A percentile compares a stretch with the other conserved stretches of the same genome.
phyloP scores from a whole-genome alignment of 495 filamentous ascomycete species.

The Aspergillus diversus region DNA sequence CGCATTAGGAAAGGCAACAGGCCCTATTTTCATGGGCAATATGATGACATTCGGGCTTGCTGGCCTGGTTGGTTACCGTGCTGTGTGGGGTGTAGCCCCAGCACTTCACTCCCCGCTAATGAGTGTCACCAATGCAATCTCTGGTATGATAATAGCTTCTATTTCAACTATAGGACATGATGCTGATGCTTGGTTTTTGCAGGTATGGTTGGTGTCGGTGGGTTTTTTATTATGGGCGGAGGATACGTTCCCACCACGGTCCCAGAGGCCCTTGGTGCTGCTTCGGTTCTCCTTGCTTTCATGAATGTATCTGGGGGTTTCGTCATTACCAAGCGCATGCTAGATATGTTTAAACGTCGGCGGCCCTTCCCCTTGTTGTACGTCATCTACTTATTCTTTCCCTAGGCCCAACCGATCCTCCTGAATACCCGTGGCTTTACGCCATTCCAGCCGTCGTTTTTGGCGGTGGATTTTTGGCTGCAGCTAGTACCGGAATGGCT shows the following conservation, averaged over 20 bases:
- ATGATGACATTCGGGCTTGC: slow-evolving; percentile 79
- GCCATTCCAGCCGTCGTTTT: slow-evolving; percentile 73
- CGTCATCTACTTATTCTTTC: slow-evolving; percentile 23
- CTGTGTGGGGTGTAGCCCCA: slow-evolving; percentile 77
- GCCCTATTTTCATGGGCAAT: slow-evolving; percentile 80
- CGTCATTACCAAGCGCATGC: slow-evolving; percentile 84
- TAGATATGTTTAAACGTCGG: slow-evolving; percentile 84
- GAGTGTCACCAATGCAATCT: slow-evolving; percentile 87
- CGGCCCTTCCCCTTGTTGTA: not conserved
- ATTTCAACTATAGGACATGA: not conserved
- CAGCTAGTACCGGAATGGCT: slow-evolving; percentile 74
- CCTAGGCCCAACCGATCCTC: slow-evolving; percentile 69
- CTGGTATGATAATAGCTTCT: slow-evolving; percentile 42
- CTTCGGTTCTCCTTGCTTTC: slow-evolving; percentile 77
- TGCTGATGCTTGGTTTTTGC: slow-evolving; percentile 9
- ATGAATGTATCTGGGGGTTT: slow-evolving; percentile 84
- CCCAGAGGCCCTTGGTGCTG: slow-evolving; percentile 75
- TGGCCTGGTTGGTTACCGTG: slow-evolving; percentile 77
- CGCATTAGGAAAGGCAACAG: slow-evolving; percentile 74
- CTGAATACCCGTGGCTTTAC: slow-evolving; percentile 84
- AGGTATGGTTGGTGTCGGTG: slow-evolving; percentile 79
- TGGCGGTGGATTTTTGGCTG: slow-evolving; percentile 74
- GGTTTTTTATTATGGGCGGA: slow-evolving; percentile 80
- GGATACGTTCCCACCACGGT: slow-evolving; percentile 72
- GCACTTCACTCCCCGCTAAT: slow-evolving; percentile 81